These are phyloP conservation scores for Naganishia cerealis DNA, from an alignment of 1,284 basidiomycete genomes.

Conservation along the genomic window DNA sequence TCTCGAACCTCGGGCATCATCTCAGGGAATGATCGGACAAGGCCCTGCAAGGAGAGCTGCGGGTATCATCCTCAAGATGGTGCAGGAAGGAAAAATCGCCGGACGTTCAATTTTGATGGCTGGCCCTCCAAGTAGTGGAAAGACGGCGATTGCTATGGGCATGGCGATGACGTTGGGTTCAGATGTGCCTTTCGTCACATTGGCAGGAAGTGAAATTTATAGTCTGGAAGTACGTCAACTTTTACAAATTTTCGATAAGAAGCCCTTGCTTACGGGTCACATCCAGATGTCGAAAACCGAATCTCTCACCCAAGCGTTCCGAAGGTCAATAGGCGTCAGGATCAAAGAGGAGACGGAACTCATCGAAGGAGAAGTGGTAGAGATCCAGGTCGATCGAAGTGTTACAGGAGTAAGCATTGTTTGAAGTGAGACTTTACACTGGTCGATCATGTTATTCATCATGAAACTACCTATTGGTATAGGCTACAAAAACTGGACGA, in stretches of 20 bases:
- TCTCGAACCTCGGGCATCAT: conserved; percentile 78
- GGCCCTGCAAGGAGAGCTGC: conserved; percentile 92
- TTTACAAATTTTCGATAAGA: not conserved
- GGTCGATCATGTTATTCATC: not conserved
- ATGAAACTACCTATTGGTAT: conserved; percentile 15
- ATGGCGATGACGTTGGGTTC: conserved; percentile 93
- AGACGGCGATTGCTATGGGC: conserved; percentile 95
- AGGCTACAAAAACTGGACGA: conserved; percentile 98
- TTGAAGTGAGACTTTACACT: not conserved
- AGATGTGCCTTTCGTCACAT: conserved; percentile 96
- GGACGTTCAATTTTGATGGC: conserved; percentile 94
- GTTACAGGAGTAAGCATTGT: conserved; percentile 79
- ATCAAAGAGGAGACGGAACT: conserved; percentile 98
- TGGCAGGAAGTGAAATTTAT: conserved; percentile 95
- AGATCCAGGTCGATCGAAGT: conserved; percentile 96
- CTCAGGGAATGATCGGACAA: conserved; percentile 97
- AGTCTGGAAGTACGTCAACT: conserved; percentile 66
- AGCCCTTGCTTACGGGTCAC: not conserved
- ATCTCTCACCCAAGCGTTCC: conserved; percentile 92
- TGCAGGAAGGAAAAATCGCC: conserved; percentile 90
- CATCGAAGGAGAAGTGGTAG: conserved; percentile 96
- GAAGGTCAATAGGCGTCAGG: conserved; percentile 90
- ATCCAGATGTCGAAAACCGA: conserved; percentile 91
- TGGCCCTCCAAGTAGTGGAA: conserved; percentile 92
- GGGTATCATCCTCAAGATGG: conserved; percentile 96